Conservation (phyloP, 768 basidiomycete genomes). For the Lactarius tabidus region DNA sequence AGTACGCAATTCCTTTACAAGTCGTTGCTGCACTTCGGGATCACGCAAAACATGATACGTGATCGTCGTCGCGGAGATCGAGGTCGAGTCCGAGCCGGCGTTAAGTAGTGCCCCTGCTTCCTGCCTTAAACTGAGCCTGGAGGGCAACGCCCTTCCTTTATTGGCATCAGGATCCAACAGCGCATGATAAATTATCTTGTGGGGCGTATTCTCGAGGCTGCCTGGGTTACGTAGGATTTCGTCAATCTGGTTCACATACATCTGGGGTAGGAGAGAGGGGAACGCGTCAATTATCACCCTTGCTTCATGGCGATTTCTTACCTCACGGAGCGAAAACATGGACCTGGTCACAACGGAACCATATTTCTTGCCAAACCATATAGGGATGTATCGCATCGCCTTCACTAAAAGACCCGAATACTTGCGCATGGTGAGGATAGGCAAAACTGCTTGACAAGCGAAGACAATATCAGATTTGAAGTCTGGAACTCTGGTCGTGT, state of each 20-base stretch:
- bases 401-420: background rate
- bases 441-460: background rate
- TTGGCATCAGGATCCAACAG: background rate
- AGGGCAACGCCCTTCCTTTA: conserved; percentile 1
- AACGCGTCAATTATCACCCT: background rate
- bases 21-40: background rate
- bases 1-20: background rate
- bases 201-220: background rate
- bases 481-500: conserved; percentile 1
- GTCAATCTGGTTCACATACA: background rate
- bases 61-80: background rate
- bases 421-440: background rate
- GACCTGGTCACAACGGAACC: background rate
- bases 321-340: background rate
- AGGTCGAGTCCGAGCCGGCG: background rate
- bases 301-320: background rate
- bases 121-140: background rate
- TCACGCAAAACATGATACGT: background rate
- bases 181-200: conserved; percentile 1
- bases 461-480: background rate
- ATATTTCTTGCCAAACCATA: background rate
- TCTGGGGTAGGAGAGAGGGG: background rate
- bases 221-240: background rate
- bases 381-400: background rate
- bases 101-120: background rate